These are phyloP conservation scores for Rubroboletus satanas DNA, from an alignment of 768 basidiomycete genomes.

Conservation along the genomic window DNA sequence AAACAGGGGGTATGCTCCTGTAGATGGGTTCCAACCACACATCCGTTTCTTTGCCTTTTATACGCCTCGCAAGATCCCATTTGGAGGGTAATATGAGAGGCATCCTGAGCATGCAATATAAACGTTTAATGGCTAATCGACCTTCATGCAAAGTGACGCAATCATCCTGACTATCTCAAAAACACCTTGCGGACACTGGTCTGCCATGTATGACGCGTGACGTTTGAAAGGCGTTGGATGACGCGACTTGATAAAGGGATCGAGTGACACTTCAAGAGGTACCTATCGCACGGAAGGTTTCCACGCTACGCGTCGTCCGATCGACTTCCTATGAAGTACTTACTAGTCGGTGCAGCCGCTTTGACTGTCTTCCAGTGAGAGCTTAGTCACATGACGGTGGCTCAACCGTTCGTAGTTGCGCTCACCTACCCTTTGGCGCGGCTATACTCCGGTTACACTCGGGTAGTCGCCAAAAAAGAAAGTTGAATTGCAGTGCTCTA, in stretches of 20 bases:
- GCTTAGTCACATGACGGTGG: not conserved
- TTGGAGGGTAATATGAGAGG: not conserved
- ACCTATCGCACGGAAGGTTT: not conserved
- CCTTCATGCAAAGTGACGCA: not conserved
- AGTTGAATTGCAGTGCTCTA: not conserved
- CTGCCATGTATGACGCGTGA: not conserved
- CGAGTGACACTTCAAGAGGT: not conserved
- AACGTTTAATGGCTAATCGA: not conserved
- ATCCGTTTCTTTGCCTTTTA: not conserved
- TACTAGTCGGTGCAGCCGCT: not conserved
- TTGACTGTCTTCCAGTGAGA: not conserved
- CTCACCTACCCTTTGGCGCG: too few relatives aligned
- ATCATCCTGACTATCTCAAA: not conserved
- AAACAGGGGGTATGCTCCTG: not conserved
- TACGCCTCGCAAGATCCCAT: not conserved
- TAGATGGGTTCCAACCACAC: not conserved
- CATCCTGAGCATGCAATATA: not conserved
- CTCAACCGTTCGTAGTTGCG: too few relatives aligned
- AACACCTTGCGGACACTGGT: not conserved
- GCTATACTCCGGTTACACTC: not conserved
- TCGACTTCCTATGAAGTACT: not conserved
- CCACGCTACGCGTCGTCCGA: not conserved
- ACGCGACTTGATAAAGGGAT: not conserved
- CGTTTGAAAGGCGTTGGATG: not conserved
- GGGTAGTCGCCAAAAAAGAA: not conserved